Evolutionary conservation across 805 yeast species (phyloP).

Genomic region (Candida adriatica): DNA sequence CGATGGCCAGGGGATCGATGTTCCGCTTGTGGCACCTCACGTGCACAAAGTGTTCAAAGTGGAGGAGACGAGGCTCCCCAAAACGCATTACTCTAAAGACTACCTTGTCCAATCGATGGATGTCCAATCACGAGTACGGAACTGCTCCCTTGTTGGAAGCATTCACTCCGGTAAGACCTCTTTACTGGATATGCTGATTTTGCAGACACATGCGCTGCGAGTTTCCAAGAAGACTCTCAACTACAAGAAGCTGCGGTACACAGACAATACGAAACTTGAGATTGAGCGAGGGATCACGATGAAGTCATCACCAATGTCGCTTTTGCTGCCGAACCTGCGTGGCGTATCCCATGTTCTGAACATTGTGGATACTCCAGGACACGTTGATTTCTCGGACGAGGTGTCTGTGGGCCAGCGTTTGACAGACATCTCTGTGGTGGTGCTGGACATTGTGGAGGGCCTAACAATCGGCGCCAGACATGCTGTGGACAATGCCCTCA

Average conservation of each 20-base stretch:
- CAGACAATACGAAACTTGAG: slow-evolving; percentile 70
- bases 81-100: slow-evolving; percentile 51
- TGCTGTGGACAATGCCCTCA: slow-evolving; percentile 45
- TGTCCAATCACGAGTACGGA: slow-evolving; percentile 61
- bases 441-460: slow-evolving; percentile 86
- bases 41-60: slow-evolving; percentile 35
- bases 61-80: slow-evolving; percentile 51
- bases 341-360: slow-evolving; percentile 54
- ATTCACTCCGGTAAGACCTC: slow-evolving; percentile 84
- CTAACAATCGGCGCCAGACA: slow-evolving; percentile 49
- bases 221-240: slow-evolving; percentile 47
- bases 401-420: slow-evolving; percentile 47
- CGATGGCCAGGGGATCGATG: slow-evolving; percentile 44
- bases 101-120: slow-evolving; percentile 46
- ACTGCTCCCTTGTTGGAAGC: slow-evolving; percentile 74
- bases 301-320: slow-evolving; percentile 52
- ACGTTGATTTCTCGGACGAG: slow-evolving; percentile 77
- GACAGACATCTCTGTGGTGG: slow-evolving; percentile 60
- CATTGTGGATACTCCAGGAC: slow-evolving; percentile 88
- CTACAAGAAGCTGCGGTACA: slow-evolving; percentile 61
- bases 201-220: slow-evolving; percentile 49
- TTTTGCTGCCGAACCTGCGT: slow-evolving; percentile 46
- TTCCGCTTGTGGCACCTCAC: slow-evolving; percentile 60
- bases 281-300: slow-evolving; percentile 63
- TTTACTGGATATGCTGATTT: slow-evolving; percentile 58